Percentiles rank a stretch among this genome's conserved stretches.
Evolutionary conservation across 2,329 filamentous ascomycete species (phyloP).

Genomic region (Fusarium austroafricanum): DNA sequence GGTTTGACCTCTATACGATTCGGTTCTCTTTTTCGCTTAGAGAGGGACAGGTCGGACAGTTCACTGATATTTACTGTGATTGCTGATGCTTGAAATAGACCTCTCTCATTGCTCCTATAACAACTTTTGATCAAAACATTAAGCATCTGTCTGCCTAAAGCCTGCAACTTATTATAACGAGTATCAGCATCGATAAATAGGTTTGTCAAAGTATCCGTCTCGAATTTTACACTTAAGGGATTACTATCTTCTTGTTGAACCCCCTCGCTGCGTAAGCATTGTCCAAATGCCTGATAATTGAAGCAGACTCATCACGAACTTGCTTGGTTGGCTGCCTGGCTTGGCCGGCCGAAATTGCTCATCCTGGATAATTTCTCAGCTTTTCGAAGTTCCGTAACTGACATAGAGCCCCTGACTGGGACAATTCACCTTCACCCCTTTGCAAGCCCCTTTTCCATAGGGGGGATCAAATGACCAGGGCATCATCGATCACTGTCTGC

Average conservation of each 20-base stretch:
- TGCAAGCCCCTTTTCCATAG: constrained; percentile 25
- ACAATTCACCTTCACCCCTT: constrained; percentile 23
- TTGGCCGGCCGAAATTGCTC: constrained; percentile 41
- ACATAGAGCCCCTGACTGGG: constrained; percentile 18
- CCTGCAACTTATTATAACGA: not conserved
- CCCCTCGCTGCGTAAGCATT: not conserved
- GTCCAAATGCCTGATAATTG: constrained; percentile 11
- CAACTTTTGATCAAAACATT: not conserved
- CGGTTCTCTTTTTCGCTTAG: not conserved
- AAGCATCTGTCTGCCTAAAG: not conserved
- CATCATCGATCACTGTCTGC: constrained; percentile 24
- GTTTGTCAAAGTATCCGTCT: not conserved
- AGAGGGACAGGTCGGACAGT: no score
- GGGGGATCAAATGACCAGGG: constrained; percentile 26
- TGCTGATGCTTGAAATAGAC: not conserved
- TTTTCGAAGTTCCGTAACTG: constrained; percentile 27
- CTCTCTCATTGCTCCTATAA: not conserved
- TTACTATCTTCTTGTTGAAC: not conserved
- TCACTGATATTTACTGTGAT: no score
- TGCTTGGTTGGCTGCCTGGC: constrained; percentile 26
- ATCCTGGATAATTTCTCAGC: constrained; percentile 39
- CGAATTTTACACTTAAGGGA: not conserved
- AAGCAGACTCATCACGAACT: constrained; percentile 1
- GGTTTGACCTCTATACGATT: no score
- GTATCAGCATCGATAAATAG: not conserved